phyloP scores from a whole-genome alignment of 1,284 basidiomycete species.

The Mycena sp. region DNA sequence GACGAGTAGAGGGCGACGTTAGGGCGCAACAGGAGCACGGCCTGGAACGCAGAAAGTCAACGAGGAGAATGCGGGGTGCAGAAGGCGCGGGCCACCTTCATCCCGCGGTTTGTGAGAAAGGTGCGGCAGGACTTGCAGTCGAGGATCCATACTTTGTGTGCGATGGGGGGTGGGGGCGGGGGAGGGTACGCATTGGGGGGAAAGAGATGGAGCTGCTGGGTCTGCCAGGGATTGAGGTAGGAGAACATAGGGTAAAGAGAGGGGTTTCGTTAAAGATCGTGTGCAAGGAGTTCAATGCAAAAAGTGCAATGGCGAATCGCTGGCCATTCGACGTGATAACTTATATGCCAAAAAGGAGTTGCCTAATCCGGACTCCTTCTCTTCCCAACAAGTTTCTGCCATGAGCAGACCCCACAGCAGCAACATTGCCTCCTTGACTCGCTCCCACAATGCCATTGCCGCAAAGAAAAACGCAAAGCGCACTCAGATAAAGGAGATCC shows the following conservation, averaged over 20 bases:
- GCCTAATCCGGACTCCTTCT: slow-evolving; percentile 13
- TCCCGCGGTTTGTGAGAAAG: slow-evolving; percentile 85
- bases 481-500: slow-evolving; percentile 71
- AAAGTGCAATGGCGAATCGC: too few species aligned
- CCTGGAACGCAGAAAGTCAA: slow-evolving; percentile 52
- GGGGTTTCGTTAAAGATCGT: not conserved
- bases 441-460: slow-evolving; percentile 65
- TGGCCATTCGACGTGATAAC: too few species aligned
- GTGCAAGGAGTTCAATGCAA: too few species aligned
- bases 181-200: slow-evolving; percentile 40
- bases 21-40: slow-evolving; percentile 83
- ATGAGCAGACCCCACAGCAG: slow-evolving; percentile 57
- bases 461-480: slow-evolving; percentile 67
- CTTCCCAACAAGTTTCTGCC: slow-evolving; percentile 37
- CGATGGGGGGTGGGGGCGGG: slow-evolving; percentile 51
- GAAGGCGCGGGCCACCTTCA: slow-evolving; percentile 65
- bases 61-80: not conserved
- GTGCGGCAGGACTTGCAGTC: slow-evolving; percentile 79
- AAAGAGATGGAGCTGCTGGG: slow-evolving; percentile 41
- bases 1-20: slow-evolving; percentile 87
- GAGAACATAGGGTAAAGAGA: slow-evolving; percentile 26
- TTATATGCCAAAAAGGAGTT: too few species aligned
- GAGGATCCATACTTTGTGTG: slow-evolving; percentile 82
- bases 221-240: slow-evolving; percentile 26
- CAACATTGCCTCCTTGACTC: slow-evolving; percentile 65